phyloP scores from a whole-genome alignment of 805 yeast species.

The Candida yuanshanica region DNA sequence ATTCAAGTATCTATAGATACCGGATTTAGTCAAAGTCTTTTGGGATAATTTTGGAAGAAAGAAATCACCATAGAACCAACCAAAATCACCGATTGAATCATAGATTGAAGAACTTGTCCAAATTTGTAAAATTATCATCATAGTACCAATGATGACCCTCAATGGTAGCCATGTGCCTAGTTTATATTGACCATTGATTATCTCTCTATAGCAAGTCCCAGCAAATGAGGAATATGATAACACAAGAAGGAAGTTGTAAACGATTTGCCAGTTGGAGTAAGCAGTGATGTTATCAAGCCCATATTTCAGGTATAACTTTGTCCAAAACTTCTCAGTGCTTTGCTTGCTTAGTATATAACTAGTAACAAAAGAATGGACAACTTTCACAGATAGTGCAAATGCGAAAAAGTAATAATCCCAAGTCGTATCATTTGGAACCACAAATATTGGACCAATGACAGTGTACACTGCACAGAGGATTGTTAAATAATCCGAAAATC shows the following conservation, averaged over 20 bases:
- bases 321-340: constrained; percentile 55
- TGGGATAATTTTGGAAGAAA: constrained; percentile 52
- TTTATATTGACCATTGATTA: constrained; percentile 22
- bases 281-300: constrained; percentile 62
- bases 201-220: constrained; percentile 30
- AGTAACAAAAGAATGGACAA: constrained; percentile 45
- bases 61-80: constrained; percentile 90
- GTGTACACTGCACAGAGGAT: constrained; percentile 35
- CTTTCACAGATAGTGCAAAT: constrained; percentile 38
- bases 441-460: constrained; percentile 35
- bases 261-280: constrained; percentile 65
- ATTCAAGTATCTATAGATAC: constrained; percentile 75
- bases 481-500: constrained; percentile 59
- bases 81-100: constrained; percentile 70
- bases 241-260: constrained; percentile 48
- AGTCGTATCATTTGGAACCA: constrained; percentile 23
- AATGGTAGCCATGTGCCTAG: constrained; percentile 40
- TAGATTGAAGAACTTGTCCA: constrained; percentile 68
- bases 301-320: constrained; percentile 56
- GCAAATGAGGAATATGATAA: constrained; percentile 52
- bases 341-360: constrained; percentile 51
- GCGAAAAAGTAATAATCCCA: constrained; percentile 25
- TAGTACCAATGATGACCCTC: constrained; percentile 51
- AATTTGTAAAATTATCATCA: constrained; percentile 52
- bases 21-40: constrained; percentile 60